Base-by-base conservation (phyloP, 169 alveolate genomes). In the Cryptosporidium xiaoi region DNA sequence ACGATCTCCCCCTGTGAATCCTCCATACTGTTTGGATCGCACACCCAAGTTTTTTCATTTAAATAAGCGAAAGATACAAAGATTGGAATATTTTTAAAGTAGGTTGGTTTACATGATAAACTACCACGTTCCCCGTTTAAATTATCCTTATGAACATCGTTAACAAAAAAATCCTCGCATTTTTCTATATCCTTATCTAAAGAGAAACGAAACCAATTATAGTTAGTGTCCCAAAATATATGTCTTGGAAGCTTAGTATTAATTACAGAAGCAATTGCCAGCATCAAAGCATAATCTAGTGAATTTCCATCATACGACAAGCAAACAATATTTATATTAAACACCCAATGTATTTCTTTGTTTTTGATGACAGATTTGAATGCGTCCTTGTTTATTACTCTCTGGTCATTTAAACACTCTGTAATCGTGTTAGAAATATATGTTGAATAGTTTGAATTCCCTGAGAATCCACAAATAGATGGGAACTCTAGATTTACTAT, bases 291-390 rank as follows among this genome's bases (percentile, higher is more conserved):
- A 27, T 77, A 77, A 44, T 77, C 87, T 16, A 77, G 27, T 48
- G 87, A 34, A 53, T 77, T 77, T 6, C 87, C 87, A 62, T 77
- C 87, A 56, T 77, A 77, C 13, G 87, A 77, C 12, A 77, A 24
- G 51, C 87, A 77, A 46, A 77, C 87, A 13, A 77, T 66, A 3
- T 77, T 44, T 24, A 77, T 60, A 24, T 77, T 20, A 24, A 77
- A 58, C 16, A 77, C 15, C 87, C 87, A 77, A 40, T 60, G 71
- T n/a, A 77, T 4, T 27, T 77, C 87, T 24, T 60, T 77, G 34
- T 60, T 62, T 53, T 62, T 36, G 44, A 36, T 16, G 31, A 18
- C 64, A 4, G 87, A 44, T 31, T 24, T 18, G 8, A 77, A 77
- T 7, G 71, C 69, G 7, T 56, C 77, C 64, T 77, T 60, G 36